These are phyloP conservation scores for Albatrellus sp. DNA, from an alignment of 1,284 basidiomycete species.

Conservation along the genomic window DNA sequence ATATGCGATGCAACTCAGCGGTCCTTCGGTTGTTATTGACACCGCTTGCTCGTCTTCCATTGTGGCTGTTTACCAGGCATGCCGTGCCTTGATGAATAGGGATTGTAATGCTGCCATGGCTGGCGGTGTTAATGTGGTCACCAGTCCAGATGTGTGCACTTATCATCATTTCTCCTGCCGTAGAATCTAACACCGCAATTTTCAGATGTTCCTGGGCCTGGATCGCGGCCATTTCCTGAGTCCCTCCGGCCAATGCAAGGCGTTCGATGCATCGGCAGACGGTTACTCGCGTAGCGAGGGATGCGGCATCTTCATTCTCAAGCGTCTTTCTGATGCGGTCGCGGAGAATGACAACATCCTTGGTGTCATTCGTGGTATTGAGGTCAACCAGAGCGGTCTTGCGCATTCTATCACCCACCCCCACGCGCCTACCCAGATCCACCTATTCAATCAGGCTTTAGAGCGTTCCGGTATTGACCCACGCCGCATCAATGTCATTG, in stretches of 20 bases:
- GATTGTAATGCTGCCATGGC: constrained; percentile 61
- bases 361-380: constrained; percentile 54
- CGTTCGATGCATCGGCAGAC: constrained; percentile 60
- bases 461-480: constrained; percentile 31
- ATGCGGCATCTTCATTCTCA: constrained; percentile 58
- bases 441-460: constrained; percentile 39
- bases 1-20: constrained; percentile 51
- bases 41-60: constrained; percentile 64
- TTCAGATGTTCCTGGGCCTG: constrained; percentile 56
- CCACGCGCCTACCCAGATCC: constrained; percentile 44
- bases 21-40: constrained; percentile 58
- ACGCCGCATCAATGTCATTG: constrained; percentile 42
- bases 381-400: constrained; percentile 56
- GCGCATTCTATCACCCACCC: constrained; percentile 62
- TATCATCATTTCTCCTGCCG: constrained; percentile 1
- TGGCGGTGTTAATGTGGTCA: constrained; percentile 62
- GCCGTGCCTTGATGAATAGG: constrained; percentile 42
- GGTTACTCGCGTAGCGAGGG: constrained; percentile 67
- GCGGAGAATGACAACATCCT: constrained; percentile 53
- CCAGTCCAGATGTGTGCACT: constrained; percentile 52
- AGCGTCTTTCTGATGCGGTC: constrained; percentile 52
- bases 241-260: constrained; percentile 53
- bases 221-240: constrained; percentile 60
- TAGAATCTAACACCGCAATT: background rate
- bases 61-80: constrained; percentile 56